Evolutionary conservation across 352 stramenopile species (phyloP), one percentile per base, ranked within the genome.

Genomic region (Peronospora farinosa): DNA sequence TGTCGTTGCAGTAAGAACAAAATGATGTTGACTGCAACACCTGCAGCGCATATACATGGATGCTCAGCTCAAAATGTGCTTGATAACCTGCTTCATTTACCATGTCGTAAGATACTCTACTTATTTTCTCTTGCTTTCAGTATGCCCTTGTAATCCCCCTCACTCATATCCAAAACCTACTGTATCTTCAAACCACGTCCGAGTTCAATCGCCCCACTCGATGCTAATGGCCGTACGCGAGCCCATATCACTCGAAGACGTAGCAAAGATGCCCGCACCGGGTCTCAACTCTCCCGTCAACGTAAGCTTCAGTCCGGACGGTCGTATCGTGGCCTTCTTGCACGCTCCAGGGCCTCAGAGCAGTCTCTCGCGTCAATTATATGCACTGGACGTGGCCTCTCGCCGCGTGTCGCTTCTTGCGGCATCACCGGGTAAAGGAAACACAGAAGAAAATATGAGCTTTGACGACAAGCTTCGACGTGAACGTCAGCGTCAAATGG

Each of bases 381-480:
- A 92, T 60, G 79, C 79, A 19, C 61, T 93, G 40, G 77, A 96
- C 53, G 60, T 95, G 25, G 39, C 51, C 10, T 67, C 72, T 8
- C 64, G 74, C 39, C 57, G 65, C 27, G 69, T 85, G 31, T 59
- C 78, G 23, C 64, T 91, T 37, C 65, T 90, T 17, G 81, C 80
- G 12, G 78, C 73, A 13, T 74, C 79, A 12, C 83, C 81, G 0
- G 77, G 83, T 44, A 64, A 78, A 39, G 80, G 83, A 60, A 88
- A 92, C 67, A 95, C 84, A 9, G 86, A 95, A 47, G 63, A 65
- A 36, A 94, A 92, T 40, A 47, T 96, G 12, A 94, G 84, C 45
- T 70, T 95, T 7, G 87, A 95, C 51, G 87, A 97, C 60, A 92
- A 96, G 67, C 76, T 97, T 44, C 76, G 89, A 4, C 81, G 89